Percentiles rank a stretch among this genome's conserved stretches.
These are phyloP conservation scores for Musa acuminata DNA, from an alignment of 176 grass and related monocot species.

Conservation along the genomic window DNA sequence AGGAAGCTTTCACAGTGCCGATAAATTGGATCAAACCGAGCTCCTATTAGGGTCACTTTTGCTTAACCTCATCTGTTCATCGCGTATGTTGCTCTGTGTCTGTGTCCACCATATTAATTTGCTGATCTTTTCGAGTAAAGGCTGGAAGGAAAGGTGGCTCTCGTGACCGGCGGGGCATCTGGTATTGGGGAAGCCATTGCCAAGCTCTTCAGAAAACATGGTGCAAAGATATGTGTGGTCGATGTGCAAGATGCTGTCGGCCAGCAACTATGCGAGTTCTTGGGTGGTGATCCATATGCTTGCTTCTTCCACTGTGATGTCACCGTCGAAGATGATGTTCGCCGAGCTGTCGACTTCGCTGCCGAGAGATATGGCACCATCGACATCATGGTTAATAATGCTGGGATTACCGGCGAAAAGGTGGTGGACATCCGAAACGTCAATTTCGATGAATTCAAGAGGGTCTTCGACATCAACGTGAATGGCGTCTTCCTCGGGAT, in stretches of 20 bases:
- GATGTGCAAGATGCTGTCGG: conserved; percentile 57
- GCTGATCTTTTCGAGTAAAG: conserved; percentile 23
- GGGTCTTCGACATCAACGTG: conserved; percentile 65
- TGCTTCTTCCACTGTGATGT: conserved; percentile 75
- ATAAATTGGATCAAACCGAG: too few relatives aligned
- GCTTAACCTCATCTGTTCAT: background rate
- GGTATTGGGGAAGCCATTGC: conserved; percentile 74
- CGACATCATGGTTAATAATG: conserved; percentile 87
- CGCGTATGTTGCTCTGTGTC: background rate
- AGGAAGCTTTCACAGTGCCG: too few relatives aligned
- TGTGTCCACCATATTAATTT: too few relatives aligned
- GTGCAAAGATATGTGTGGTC: conserved; percentile 72
- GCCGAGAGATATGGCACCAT: conserved; percentile 48
- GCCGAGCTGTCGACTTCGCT: conserved; percentile 38
- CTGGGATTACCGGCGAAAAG: conserved; percentile 52
- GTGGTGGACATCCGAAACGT: conserved; percentile 44
- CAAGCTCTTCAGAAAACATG: conserved; percentile 69
- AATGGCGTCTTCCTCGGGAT: conserved; percentile 66
- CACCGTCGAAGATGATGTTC: conserved; percentile 43
- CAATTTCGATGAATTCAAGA: conserved; percentile 40
- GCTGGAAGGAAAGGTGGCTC: conserved; percentile 61
- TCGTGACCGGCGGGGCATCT: conserved; percentile 67
- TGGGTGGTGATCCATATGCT: conserved; percentile 30
- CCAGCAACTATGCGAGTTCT: conserved; percentile 36
- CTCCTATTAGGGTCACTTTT: background rate